Percentiles rank a stretch among this genome's conserved stretches.
These are phyloP conservation scores for Globisporangium cederbergense DNA, from an alignment of 352 stramenopile genomes.

Conservation along the genomic window DNA sequence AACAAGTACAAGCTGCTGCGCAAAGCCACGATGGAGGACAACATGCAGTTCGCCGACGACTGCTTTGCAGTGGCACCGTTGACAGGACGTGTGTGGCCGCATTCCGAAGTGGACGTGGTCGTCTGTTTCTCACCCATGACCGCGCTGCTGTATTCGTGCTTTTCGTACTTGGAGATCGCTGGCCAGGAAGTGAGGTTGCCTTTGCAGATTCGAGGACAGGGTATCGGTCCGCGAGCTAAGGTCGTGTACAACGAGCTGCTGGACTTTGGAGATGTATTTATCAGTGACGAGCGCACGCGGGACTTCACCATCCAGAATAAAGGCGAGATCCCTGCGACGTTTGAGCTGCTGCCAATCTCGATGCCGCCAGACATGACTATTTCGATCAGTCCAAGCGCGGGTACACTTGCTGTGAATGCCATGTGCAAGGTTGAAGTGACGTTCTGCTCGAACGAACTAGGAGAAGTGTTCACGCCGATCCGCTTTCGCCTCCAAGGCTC, in stretches of 20 bases:
- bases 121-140: conserved; percentile 87
- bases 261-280: conserved; percentile 94
- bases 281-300: conserved; percentile 85
- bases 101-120: conserved; percentile 89
- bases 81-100: conserved; percentile 89
- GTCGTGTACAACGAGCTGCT: conserved; percentile 93
- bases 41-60: conserved; percentile 93
- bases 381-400: conserved; percentile 40
- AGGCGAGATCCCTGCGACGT: conserved; percentile 90
- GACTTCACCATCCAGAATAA: conserved; percentile 93
- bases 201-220: conserved; percentile 84
- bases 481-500: conserved; percentile 86
- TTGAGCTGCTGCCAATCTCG: conserved; percentile 47
- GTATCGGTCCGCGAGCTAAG: conserved; percentile 91
- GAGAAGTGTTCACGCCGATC: conserved; percentile 85
- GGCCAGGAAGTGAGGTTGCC: conserved; percentile 88
- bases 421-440: conserved; percentile 82
- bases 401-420: conserved; percentile 69
- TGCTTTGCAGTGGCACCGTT: conserved; percentile 90
- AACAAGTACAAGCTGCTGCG: conserved; percentile 91
- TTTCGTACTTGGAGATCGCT: conserved; percentile 87
- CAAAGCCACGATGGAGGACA: conserved; percentile 87
- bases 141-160: conserved; percentile 78
- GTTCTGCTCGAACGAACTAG: conserved; percentile 86
- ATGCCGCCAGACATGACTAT: conserved; percentile 34